phyloP scores from a whole-genome alignment of 2,329 filamentous ascomycete genomes.

The Gnomoniopsis sp. region DNA sequence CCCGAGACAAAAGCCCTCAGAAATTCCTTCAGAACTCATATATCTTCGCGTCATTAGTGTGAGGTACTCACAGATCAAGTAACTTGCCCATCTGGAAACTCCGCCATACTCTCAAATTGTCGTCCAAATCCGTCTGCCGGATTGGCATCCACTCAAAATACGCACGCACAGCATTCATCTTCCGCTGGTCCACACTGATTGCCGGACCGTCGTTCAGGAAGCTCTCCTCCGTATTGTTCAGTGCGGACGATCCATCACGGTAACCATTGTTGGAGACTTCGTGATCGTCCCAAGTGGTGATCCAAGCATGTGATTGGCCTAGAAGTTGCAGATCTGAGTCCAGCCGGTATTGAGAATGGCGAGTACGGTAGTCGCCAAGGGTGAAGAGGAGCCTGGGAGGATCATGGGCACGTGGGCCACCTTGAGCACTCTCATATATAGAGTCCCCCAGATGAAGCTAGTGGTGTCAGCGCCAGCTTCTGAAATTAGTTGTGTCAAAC shows the following conservation, averaged over 20 bases:
- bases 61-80: constrained; percentile 63
- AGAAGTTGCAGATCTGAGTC: constrained; percentile 54
- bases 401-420: constrained; percentile 47
- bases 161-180: constrained; percentile 69
- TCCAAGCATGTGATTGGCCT: constrained; percentile 58
- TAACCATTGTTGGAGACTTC: constrained; percentile 64
- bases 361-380: constrained; percentile 56
- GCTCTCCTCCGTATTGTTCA: constrained; percentile 65
- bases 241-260: constrained; percentile 54
- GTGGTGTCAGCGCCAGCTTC: not conserved
- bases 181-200: constrained; percentile 66
- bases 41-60: too few species aligned
- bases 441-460: constrained; percentile 55
- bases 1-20: too few species aligned
- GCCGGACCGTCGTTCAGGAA: constrained; percentile 53
- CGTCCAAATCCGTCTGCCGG: constrained; percentile 60
- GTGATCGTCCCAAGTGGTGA: constrained; percentile 63
- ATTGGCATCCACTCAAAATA: constrained; percentile 67
- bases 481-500: not conserved
- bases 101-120: constrained; percentile 67
- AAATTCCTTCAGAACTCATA: too few species aligned
- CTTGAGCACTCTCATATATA: constrained; percentile 59
- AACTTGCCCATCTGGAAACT: constrained; percentile 63
- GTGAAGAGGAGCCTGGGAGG: constrained; percentile 49
- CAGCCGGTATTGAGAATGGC: constrained; percentile 57